Evolutionary conservation across 768 basidiomycete species (phyloP), one percentile per base, ranked within the genome.

Genomic region (Termitomyces sp.): DNA sequence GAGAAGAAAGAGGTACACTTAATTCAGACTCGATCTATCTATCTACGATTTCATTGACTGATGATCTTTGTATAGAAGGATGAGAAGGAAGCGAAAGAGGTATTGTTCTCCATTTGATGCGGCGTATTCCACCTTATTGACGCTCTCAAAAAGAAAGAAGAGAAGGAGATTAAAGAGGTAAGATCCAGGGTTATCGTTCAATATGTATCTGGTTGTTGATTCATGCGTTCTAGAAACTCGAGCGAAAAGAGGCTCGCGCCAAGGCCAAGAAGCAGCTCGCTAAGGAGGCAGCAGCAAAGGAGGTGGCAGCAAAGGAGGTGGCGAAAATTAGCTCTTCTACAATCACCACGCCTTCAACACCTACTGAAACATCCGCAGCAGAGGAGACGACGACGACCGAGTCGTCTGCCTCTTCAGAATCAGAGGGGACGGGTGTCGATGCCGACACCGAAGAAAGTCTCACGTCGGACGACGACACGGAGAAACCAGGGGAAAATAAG

Each of bases 371-470:
- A 61, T 65, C 69, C 53, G n/a, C 63, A 48, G 48, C 64, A 33
- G 58, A 44, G 28, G 55, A 57, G 14, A 49, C 64, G 26, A 35
- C 68, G n/a, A 57, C 69, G 9, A 63, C 68, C 49, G 75, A 64
- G 64, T 72, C 75, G 62, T 70, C 67, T 53, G 66, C 70, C 50
- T 76, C 74, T 28, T 68, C 75, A 47, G 85, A 85, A 66, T 81
- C 82, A 30, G 87, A 87, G 65, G 83, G 75, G 68, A 85, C 79
- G 18, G 83, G 82, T 14, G 80, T 80, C 55, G 90, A 90, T 59
- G 88, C 86, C 8, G 90, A 91, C 66, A 83, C 83, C 26, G 89
- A 91, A 71, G 87, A 86, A 67, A 89, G 87, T 67, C 74, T 87
- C 63, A 86, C 88, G 3, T 89, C 88, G 36, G 89, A 91, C 65